These are phyloP conservation scores for Nicotiana benthamiana DNA, from an alignment of 257 asterid genomes.

Conservation along the genomic window DNA sequence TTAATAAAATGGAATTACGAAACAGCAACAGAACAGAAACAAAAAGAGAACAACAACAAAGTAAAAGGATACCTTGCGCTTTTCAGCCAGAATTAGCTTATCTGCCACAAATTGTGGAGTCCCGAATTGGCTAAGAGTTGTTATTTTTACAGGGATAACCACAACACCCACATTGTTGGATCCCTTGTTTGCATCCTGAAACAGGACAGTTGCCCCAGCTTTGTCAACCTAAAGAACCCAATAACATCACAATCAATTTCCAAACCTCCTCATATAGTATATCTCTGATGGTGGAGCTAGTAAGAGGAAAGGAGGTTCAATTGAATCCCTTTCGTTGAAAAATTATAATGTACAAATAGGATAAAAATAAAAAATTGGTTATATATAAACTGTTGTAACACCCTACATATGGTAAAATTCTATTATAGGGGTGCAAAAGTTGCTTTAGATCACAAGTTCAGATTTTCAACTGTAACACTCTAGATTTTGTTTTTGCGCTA, in stretches of 20 bases:
- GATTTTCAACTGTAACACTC: no score
- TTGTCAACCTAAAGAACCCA: slow-evolving; percentile 58
- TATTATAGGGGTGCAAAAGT: no score
- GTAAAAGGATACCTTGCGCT: slow-evolving; percentile 47
- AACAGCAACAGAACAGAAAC: not conserved
- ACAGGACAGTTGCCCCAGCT: slow-evolving; percentile 82
- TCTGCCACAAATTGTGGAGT: slow-evolving; percentile 83
- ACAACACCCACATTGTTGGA: slow-evolving; percentile 79
- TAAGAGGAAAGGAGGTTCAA: no score
- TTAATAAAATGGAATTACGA: not conserved
- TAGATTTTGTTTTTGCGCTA: no score
- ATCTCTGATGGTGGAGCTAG: not conserved
- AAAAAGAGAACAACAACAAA: not conserved
- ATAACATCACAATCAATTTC: not conserved
- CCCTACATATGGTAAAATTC: no score
- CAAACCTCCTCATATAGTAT: not conserved
- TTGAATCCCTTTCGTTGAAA: no score
- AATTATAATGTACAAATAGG: no score
- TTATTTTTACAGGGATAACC: slow-evolving; percentile 69
- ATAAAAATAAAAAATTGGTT: no score
- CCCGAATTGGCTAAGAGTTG: slow-evolving; percentile 65
- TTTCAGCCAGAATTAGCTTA: slow-evolving; percentile 83
- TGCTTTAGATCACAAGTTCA: no score
- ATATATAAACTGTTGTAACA: no score
- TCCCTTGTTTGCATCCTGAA: slow-evolving; percentile 59